phyloP scores from a whole-genome alignment of 345 rosid genomes.

The Cardamine chenopodiifolia region DNA sequence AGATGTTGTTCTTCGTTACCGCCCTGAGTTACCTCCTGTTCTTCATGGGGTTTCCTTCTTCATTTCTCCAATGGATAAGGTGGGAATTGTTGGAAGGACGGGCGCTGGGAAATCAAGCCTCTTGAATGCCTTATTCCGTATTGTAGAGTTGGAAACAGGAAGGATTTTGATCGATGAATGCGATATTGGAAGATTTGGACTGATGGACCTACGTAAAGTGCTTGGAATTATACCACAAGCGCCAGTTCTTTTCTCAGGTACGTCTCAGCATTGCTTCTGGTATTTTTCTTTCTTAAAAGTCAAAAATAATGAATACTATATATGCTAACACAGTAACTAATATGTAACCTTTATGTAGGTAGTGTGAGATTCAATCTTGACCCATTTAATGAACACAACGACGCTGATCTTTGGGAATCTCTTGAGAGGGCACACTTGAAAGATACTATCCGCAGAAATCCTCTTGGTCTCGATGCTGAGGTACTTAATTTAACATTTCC shows the following conservation, averaged over 20 bases:
- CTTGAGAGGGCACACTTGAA: conserved; percentile 95
- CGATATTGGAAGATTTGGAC: conserved; percentile 76
- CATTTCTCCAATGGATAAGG: conserved; percentile 90
- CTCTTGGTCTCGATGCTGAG: conserved; percentile 90
- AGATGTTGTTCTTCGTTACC: conserved; percentile 89
- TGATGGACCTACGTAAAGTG: conserved; percentile 89
- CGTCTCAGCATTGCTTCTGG: neutral
- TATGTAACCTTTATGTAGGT: conserved; percentile 50
- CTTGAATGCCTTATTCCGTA: conserved; percentile 90
- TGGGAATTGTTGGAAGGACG: conserved; percentile 98
- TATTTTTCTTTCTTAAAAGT: neutral
- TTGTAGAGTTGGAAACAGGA: conserved; percentile 94
- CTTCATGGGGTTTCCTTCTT: conserved; percentile 79
- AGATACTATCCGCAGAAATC: conserved; percentile 82
- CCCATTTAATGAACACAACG: conserved; percentile 95
- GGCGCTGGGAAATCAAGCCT: conserved; percentile 99
- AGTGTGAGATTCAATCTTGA: conserved; percentile 96
- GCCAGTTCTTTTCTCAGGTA: conserved; percentile 99
- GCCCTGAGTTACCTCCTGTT: conserved; percentile 95
- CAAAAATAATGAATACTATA: neutral
- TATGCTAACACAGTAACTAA: neutral
- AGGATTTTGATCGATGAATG: conserved; percentile 84
- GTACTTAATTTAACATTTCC: conserved; percentile 44
- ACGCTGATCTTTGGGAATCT: conserved; percentile 98
- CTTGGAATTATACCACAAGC: conserved; percentile 98